A percentile compares a stretch with the other conserved stretches of the same genome.
phyloP scores from a whole-genome alignment of 495 filamentous ascomycete species.

The Aspergillus heteromorphus region DNA sequence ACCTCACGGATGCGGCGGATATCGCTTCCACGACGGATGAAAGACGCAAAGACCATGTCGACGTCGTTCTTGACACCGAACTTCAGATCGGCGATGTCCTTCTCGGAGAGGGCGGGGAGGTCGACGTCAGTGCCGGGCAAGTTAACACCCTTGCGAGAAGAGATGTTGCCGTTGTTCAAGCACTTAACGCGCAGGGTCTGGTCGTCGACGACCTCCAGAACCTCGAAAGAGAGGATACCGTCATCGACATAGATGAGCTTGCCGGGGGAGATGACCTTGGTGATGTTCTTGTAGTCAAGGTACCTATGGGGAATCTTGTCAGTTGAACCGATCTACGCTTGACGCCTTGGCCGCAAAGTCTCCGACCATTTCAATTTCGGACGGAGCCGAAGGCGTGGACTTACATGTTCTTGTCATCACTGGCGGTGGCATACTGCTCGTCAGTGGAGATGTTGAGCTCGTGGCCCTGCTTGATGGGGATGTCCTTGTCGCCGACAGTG shows the following conservation, averaged over 20 bases:
- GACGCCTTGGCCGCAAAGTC: neutral
- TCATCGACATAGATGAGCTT: conserved; percentile 98
- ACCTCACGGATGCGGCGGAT: conserved; percentile 88
- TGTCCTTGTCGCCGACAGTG: conserved; percentile 75
- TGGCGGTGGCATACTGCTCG: conserved; percentile 80
- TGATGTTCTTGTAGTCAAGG: conserved; percentile 99
- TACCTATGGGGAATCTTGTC: conserved; percentile 54
- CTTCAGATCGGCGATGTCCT: conserved; percentile 85
- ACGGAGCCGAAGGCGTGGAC: conserved; percentile 21
- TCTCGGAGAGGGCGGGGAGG: conserved; percentile 95
- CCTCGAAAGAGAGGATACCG: conserved; percentile 92
- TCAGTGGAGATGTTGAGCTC: conserved; percentile 95
- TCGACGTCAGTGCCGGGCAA: conserved; percentile 97
- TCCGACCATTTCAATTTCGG: neutral
- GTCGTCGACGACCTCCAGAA: conserved; percentile 79
- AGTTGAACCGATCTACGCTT: neutral
- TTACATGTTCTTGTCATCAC: conserved; percentile 90
- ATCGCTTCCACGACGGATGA: conserved; percentile 89
- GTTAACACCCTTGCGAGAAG: conserved; percentile 97
- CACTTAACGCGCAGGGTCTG: conserved; percentile 79
- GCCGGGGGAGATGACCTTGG: conserved; percentile 89
- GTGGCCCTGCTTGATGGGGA: conserved; percentile 76
- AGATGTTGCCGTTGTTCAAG: conserved; percentile 97
- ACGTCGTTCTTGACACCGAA: conserved; percentile 98
- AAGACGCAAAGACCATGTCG: conserved; percentile 98